phyloP scores from a whole-genome alignment of 495 filamentous ascomycete genomes.

The Pseudomonodictys pantanalensis region DNA sequence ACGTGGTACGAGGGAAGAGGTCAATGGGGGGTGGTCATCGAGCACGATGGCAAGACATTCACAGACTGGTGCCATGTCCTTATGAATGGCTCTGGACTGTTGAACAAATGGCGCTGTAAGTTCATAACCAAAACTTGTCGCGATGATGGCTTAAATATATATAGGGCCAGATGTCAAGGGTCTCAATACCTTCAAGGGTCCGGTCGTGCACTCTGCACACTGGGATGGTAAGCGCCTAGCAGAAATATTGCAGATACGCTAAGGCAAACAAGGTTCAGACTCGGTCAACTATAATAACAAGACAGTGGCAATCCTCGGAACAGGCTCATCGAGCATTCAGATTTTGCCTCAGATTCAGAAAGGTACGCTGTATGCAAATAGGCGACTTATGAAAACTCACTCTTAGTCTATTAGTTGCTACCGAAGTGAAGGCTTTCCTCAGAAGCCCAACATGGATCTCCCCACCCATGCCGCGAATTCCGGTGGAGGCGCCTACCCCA shows the following conservation, averaged over 20 bases:
- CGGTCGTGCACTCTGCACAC: slow-evolving; percentile 6
- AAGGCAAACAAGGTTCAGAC: too few relatives aligned
- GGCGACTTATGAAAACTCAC: too few relatives aligned
- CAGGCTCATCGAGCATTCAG: slow-evolving; percentile 8
- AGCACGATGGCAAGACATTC: slow-evolving; percentile 42
- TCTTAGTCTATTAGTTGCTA: too few relatives aligned
- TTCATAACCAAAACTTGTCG: slow-evolving; percentile 54
- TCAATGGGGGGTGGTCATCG: slow-evolving; percentile 52
- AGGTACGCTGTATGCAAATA: too few relatives aligned
- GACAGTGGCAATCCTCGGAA: slow-evolving; percentile 8
- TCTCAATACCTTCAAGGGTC: slow-evolving; percentile 15
- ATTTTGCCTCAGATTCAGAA: slow-evolving; percentile 16
- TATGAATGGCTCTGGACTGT: slow-evolving; percentile 57
- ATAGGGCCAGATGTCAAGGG: slow-evolving; percentile 8
- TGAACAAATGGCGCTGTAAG: slow-evolving; percentile 56
- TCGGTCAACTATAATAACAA: slow-evolving; percentile 1
- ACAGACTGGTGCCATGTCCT: slow-evolving; percentile 57
- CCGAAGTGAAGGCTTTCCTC: too few relatives aligned
- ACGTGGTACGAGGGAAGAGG: slow-evolving; percentile 52
- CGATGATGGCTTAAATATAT: slow-evolving; percentile 35
- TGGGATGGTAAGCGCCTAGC: slow-evolving; percentile 17
- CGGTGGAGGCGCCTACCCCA: too few relatives aligned
- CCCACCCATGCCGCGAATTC: too few relatives aligned
- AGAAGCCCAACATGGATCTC: too few relatives aligned
- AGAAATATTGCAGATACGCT: too few relatives aligned